Conservation (phyloP, 306 rosid species). For the Glycine latifolia region DNA sequence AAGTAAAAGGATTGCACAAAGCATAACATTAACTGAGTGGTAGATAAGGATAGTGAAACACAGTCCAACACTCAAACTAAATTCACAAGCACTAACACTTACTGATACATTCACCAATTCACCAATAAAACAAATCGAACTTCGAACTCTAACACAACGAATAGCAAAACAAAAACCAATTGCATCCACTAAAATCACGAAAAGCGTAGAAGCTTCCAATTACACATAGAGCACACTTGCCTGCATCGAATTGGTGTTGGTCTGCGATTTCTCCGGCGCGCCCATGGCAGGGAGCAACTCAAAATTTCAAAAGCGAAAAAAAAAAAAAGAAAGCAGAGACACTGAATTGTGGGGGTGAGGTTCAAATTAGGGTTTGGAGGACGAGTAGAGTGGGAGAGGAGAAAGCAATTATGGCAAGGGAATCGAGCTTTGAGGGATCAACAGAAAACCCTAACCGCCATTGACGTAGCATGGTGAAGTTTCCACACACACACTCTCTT, state of each 20-base stretch:
- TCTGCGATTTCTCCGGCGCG: slow-evolving; percentile 84
- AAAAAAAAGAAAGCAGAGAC: background rate
- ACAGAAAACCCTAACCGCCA: slow-evolving; percentile 89
- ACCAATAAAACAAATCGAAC: slow-evolving; percentile 36
- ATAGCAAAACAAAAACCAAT: background rate
- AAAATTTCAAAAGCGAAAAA: slow-evolving; percentile 11
- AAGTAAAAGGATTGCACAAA: slow-evolving; percentile 3
- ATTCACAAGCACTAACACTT: slow-evolving; percentile 21
- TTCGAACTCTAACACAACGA: slow-evolving; percentile 38
- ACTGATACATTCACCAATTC: background rate
- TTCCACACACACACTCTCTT: background rate
- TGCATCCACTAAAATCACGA: too few species aligned
- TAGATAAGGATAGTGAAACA: background rate
- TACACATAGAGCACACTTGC: slow-evolving; percentile 51
- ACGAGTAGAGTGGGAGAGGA: slow-evolving; percentile 40
- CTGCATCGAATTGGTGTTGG: slow-evolving; percentile 89
- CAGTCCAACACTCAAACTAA: slow-evolving; percentile 6
- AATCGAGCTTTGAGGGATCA: slow-evolving; percentile 56
- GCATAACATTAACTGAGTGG: slow-evolving; percentile 7
- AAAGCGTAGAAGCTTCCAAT: slow-evolving; percentile 45
- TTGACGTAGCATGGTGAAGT: slow-evolving; percentile 47
- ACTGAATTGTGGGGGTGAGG: slow-evolving; percentile 36
- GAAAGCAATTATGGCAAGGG: slow-evolving; percentile 37
- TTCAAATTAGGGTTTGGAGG: slow-evolving; percentile 69
- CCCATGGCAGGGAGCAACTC: slow-evolving; percentile 62